Conservation (phyloP, 2,329 filamentous ascomycete genomes). For the Malbranchea cinnamomea region DNA sequence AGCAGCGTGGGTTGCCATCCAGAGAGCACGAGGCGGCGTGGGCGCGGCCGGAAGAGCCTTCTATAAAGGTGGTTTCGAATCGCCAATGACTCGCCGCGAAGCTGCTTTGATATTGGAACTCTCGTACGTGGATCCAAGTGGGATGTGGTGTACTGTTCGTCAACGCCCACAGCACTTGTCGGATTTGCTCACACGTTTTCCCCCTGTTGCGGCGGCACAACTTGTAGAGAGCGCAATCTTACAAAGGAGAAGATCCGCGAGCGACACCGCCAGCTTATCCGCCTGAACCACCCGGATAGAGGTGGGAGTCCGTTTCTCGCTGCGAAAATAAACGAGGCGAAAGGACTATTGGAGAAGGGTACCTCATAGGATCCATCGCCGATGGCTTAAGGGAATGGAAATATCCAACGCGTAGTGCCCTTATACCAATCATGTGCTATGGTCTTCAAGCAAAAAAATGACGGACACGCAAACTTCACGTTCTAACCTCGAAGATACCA, state of each 20-base stretch:
- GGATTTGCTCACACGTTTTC: not conserved
- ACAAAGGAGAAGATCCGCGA: slow-evolving; percentile 92
- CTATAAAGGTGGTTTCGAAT: slow-evolving; percentile 98
- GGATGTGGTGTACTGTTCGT: slow-evolving; percentile 1
- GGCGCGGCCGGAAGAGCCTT: slow-evolving; percentile 78
- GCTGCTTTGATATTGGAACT: slow-evolving; percentile 82
- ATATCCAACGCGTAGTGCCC: too few species aligned
- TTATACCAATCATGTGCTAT: too few species aligned
- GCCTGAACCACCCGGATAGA: slow-evolving; percentile 93
- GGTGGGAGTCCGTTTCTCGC: slow-evolving; percentile 92
- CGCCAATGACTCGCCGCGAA: slow-evolving; percentile 83
- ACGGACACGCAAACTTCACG: too few species aligned
- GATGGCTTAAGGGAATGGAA: too few species aligned
- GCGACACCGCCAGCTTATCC: slow-evolving; percentile 88
- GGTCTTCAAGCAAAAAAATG: too few species aligned
- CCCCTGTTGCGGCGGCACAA: not conserved
- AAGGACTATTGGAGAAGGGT: slow-evolving; percentile 91
- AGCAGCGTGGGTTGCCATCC: slow-evolving; percentile 77
- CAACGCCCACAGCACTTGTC: not conserved
- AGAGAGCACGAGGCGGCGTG: slow-evolving; percentile 54
- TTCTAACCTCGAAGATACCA: too few species aligned
- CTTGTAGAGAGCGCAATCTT: slow-evolving; percentile 60
- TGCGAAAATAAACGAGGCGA: slow-evolving; percentile 97
- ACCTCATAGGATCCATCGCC: too few species aligned
- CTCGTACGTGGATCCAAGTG: slow-evolving; percentile 55